phyloP scores from a whole-genome alignment of 2,329 filamentous ascomycete genomes.

The Nigrograna mackinnonii region DNA sequence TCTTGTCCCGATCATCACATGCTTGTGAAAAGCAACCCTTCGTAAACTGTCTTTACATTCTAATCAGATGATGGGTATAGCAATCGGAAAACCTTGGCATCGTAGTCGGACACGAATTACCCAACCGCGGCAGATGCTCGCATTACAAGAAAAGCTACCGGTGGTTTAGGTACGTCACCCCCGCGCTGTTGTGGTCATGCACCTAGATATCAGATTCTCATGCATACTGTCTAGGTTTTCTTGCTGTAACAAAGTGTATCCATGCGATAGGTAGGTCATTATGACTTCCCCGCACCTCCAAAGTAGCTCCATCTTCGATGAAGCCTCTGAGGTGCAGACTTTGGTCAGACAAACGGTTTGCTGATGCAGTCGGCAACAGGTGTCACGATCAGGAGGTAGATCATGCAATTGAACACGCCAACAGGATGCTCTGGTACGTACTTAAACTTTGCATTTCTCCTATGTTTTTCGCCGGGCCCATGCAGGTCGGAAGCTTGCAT shows the following conservation, averaged over 20 bases:
- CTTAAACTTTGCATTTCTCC: background rate
- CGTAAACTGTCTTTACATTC: background rate
- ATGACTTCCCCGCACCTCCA: conserved; percentile 5
- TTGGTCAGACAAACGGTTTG: background rate
- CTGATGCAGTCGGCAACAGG: conserved; percentile 36
- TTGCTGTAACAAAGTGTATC: conserved; percentile 60
- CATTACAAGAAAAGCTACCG: conserved; percentile 61
- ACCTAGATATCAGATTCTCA: conserved; percentile 2
- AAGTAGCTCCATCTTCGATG: conserved; percentile 5
- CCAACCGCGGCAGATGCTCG: conserved; percentile 55
- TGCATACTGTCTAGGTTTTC: conserved; percentile 48
- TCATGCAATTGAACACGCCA: conserved; percentile 80
- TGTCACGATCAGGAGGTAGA: conserved; percentile 75
- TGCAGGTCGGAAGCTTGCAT: background rate
- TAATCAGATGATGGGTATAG: conserved; percentile 2
- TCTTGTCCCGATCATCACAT: background rate
- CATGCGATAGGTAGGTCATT: conserved; percentile 56
- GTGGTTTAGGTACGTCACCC: conserved; percentile 54
- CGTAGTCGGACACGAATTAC: conserved; percentile 57
- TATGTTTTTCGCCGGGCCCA: background rate
- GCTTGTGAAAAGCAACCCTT: too few species aligned
- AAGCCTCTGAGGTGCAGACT: too few species aligned
- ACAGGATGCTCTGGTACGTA: conserved; percentile 74
- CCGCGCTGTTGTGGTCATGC: background rate
- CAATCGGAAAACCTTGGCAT: conserved; percentile 55